Conservation (phyloP, 1,284 basidiomycete genomes). For the Cryptococcus sp. region DNA sequence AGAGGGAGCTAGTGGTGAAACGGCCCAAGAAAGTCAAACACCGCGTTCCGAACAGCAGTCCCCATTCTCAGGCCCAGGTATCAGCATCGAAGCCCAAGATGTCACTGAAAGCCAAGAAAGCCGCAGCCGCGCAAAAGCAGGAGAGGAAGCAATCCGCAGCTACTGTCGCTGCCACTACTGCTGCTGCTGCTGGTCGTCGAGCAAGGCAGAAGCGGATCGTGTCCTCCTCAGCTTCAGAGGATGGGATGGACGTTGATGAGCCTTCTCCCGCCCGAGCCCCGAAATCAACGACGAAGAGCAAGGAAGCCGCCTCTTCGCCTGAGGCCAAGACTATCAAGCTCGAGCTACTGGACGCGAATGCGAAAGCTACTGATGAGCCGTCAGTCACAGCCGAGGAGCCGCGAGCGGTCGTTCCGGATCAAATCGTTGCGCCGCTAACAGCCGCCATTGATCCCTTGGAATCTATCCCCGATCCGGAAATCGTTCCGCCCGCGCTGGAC, state of each 20-base stretch:
- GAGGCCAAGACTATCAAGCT: conserved; percentile 10
- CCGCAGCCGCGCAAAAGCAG: conserved; percentile 1
- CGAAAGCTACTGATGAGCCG: background rate
- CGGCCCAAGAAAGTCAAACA: conserved; percentile 1
- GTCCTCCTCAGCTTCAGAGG: conserved; percentile 23
- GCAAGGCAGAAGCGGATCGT: conserved; percentile 21
- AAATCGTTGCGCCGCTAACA: conserved; percentile 18
- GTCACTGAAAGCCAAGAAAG: conserved; percentile 6
- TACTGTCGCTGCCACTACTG: conserved; percentile 1
- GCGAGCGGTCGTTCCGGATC: conserved; percentile 19
- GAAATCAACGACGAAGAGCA: background rate
- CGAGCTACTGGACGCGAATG: conserved; percentile 6
- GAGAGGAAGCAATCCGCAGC: conserved; percentile 4
- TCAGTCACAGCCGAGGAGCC: conserved; percentile 6
- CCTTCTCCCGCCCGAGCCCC: background rate
- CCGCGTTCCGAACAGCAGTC: conserved; percentile 10
- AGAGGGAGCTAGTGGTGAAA: conserved; percentile 8
- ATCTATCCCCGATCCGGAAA: conserved; percentile 7
- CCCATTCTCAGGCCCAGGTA: no score
- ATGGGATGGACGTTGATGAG: conserved; percentile 18
- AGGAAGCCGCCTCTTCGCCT: conserved; percentile 5
- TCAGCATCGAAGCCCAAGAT: conserved; percentile 1
- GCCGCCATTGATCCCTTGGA: conserved; percentile 10
- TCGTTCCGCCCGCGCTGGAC: background rate
- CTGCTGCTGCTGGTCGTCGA: background rate